Conservation (phyloP, 345 rosid species). For the Bruguiera parviflora region DNA sequence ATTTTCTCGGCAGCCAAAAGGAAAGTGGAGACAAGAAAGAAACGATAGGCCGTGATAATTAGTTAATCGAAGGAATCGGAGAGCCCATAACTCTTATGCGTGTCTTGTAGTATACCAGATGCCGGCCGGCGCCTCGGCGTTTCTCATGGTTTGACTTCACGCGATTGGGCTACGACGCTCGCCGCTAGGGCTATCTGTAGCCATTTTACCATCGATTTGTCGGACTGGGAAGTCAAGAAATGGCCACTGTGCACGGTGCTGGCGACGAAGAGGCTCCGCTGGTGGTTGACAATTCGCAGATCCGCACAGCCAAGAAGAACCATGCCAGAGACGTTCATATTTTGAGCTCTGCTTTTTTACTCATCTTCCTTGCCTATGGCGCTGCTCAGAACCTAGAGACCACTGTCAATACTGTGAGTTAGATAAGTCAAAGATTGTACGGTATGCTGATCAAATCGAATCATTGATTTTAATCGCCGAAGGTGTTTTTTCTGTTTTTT, state of each 20-base stretch:
- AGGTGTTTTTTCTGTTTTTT: neutral
- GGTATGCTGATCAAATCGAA: neutral
- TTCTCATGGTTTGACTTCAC: slow-evolving; percentile 30
- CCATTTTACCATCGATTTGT: neutral
- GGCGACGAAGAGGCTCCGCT: slow-evolving; percentile 63
- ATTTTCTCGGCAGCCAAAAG: slow-evolving; percentile 17
- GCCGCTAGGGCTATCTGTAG: slow-evolving; percentile 16
- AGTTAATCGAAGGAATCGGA: no score
- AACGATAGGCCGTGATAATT: no score
- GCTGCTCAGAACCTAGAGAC: slow-evolving; percentile 97
- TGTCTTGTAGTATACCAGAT: slow-evolving; percentile 22
- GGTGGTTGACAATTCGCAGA: slow-evolving; percentile 36
- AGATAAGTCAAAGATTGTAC: no score
- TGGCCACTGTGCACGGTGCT: slow-evolving; percentile 34
- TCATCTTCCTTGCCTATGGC: slow-evolving; percentile 80
- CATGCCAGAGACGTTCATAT: slow-evolving; percentile 70
- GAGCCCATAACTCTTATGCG: no score
- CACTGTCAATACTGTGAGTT: slow-evolving; percentile 67
- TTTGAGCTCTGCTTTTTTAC: slow-evolving; percentile 69
- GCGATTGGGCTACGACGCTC: slow-evolving; percentile 22
- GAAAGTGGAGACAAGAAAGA: neutral
- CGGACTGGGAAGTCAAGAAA: slow-evolving; percentile 14
- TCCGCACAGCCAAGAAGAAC: slow-evolving; percentile 23
- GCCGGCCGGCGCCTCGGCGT: slow-evolving; percentile 32
- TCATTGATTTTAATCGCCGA: slow-evolving; percentile 1